Evolutionary conservation across 169 alveolate genomes (phyloP), one percentile per base, ranked within the genome.

Genomic region (Cryptosporidium parvum): DNA sequence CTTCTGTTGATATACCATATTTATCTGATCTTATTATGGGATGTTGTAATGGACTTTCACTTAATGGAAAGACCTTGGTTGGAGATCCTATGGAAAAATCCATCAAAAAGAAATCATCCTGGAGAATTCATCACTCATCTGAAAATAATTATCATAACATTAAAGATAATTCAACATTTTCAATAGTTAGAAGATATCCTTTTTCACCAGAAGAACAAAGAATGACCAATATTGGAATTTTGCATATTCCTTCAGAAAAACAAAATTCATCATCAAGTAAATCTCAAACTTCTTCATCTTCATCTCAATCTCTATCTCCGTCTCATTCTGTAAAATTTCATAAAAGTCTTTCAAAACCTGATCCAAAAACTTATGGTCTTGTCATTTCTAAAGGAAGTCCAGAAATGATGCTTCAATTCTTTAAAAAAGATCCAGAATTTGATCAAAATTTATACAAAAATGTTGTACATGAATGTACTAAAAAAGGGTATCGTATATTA

Each of bases 1-100:
- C 58, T 31, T 51, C 33, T 14, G 8, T 16, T 0, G 45, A 37
- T 35, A 39, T 93, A 21, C 96, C 96, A 44, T 93, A 92, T 69
- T 85, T 92, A 56, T 91, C 99, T 31, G 65, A 96, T 75, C 92
- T 94, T 6, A 98, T 97, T 10, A 91, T 98, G 51, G 98, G 97
- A 21, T 98, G 99, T 16, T 98, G 99, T 93, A 97, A 97, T 92
- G 93, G 99, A 5, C 93, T 98, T 72, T 86, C 97, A 12, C 84
- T 94, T 23, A 96, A 96, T 53, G 95, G 95, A 53, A 94, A 92
- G 51, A 91, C 91, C 80, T 91, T 96, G 18, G 94, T 97, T 44
- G 99, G 99, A 14, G 99, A 98, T 91, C 99, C 99, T 0, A 94
- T 97, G 70, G 99, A 98, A 92, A 94, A 95, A 67, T 62, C 62